Conservation (phyloP, 371 early-diverging fungal genomes). For the Parasitella parasitica region DNA sequence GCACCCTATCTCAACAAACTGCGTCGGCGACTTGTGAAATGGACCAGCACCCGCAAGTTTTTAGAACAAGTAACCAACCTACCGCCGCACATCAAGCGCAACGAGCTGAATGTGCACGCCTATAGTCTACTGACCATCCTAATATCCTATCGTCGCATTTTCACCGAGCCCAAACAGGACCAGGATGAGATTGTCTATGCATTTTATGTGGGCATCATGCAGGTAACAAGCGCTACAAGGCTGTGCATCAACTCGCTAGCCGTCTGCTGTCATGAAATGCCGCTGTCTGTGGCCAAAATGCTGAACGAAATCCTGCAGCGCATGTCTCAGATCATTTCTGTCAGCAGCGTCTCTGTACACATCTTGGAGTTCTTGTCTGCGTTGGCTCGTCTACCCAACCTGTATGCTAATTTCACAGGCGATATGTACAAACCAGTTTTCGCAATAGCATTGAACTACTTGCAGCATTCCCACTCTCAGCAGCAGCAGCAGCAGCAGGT, state of each 20-base stretch:
- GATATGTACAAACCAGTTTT: conserved; percentile 87
- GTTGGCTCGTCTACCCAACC: conserved; percentile 76
- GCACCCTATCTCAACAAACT: conserved; percentile 53
- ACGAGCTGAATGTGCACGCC: conserved; percentile 63
- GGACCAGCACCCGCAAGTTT: conserved; percentile 55
- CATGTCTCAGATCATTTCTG: conserved; percentile 84
- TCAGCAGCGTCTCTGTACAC: conserved; percentile 77
- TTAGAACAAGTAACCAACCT: conserved; percentile 52
- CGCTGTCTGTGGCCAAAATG: conserved; percentile 72
- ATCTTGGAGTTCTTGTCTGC: conserved; percentile 89
- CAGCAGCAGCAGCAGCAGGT: conserved; percentile 28
- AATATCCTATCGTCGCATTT: conserved; percentile 75
- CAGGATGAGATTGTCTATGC: conserved; percentile 77
- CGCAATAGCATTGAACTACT: conserved; percentile 89
- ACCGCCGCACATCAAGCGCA: conserved; percentile 58
- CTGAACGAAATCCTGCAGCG: conserved; percentile 71
- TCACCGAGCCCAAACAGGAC: conserved; percentile 57
- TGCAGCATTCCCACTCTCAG: conserved; percentile 68
- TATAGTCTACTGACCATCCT: conserved; percentile 71
- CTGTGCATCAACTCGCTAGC: conserved; percentile 84
- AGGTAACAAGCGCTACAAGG: conserved; percentile 72
- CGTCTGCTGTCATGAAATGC: conserved; percentile 83
- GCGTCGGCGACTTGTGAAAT: conserved; percentile 51
- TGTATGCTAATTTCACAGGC: conserved; percentile 83
- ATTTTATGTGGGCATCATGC: conserved; percentile 77